Conservation (phyloP, 2,329 filamentous ascomycete genomes). For the Talaromyces sp. region DNA sequence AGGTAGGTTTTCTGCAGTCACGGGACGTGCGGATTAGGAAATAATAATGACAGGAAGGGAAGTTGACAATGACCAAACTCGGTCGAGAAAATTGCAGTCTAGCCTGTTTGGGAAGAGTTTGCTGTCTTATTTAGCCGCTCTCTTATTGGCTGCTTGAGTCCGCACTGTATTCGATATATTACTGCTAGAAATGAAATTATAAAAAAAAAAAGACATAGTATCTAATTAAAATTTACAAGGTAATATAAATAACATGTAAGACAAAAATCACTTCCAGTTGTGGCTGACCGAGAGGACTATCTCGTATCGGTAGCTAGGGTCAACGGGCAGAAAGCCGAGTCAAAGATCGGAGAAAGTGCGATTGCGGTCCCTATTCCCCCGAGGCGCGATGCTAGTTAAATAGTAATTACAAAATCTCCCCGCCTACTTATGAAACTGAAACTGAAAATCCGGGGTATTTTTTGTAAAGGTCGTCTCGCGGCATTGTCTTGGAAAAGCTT, state of each 20-base stretch:
- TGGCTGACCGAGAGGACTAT: background rate
- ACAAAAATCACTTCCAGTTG: background rate
- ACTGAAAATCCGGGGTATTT: background rate
- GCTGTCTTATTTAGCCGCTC: background rate
- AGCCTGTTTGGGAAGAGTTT: background rate
- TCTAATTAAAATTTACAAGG: background rate
- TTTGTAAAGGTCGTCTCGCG: background rate
- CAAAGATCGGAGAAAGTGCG: conserved; percentile 9
- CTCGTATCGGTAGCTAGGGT: background rate
- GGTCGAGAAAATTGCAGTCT: background rate
- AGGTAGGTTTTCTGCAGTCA: conserved; percentile 9
- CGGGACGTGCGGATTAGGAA: conserved; percentile 8
- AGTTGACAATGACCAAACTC: background rate
- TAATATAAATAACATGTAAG: background rate
- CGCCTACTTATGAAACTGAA: background rate
- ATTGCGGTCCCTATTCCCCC: background rate
- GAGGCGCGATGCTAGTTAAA: background rate
- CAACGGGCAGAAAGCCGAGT: conserved; percentile 1
- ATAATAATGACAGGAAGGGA: background rate
- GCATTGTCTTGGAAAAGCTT: background rate
- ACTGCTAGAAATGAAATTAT: background rate
- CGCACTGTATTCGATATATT: background rate
- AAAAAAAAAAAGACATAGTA: background rate
- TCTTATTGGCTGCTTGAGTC: background rate
- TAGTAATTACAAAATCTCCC: background rate